Percentiles rank a stretch among this genome's conserved stretches.
Evolutionary conservation across 1,284 basidiomycete genomes (phyloP).

Genomic region (Ustilago curta): DNA sequence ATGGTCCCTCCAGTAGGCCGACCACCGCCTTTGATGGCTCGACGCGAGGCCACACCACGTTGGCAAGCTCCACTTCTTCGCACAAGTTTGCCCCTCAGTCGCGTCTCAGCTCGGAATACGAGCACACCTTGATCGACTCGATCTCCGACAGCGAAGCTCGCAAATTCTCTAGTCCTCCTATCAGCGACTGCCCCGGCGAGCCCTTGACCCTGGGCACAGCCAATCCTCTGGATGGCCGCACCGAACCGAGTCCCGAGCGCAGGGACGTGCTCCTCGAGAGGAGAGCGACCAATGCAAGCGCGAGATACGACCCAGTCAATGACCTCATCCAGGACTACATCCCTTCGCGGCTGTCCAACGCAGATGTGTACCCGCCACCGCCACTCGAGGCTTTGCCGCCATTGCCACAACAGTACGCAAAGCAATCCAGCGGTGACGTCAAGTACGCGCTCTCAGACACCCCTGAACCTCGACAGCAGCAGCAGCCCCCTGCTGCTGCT

Average conservation of each 20-base stretch:
- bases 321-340: slow-evolving; percentile 57
- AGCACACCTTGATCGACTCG: slow-evolving; percentile 38
- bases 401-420: slow-evolving; percentile 29
- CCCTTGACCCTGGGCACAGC: slow-evolving; percentile 5
- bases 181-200: slow-evolving; percentile 11
- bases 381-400: slow-evolving; percentile 26
- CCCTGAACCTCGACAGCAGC: slow-evolving; percentile 6
- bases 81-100: slow-evolving; percentile 24
- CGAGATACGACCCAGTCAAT: slow-evolving; percentile 53
- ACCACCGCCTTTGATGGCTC: slow-evolving; percentile 22
- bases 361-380: slow-evolving; percentile 39
- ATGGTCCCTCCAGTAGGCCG: slow-evolving; percentile 9
- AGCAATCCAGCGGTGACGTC: slow-evolving; percentile 7
- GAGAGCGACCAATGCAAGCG: slow-evolving; percentile 38
- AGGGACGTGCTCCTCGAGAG: slow-evolving; percentile 17
- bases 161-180: slow-evolving; percentile 30
- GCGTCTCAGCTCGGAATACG: slow-evolving; percentile 38
- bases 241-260: slow-evolving; percentile 14
- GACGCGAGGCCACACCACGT: slow-evolving; percentile 25
- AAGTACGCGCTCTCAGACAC: slow-evolving; percentile 35
- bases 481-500: slow-evolving; percentile 1
- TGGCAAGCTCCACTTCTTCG: slow-evolving; percentile 39
- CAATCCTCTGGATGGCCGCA: slow-evolving; percentile 21
- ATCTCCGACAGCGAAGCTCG: slow-evolving; percentile 23
- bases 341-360: slow-evolving; percentile 21